A percentile compares a stretch with the other conserved stretches of the same genome.
Evolutionary conservation across 139 green algal genomes (phyloP).

Genomic region (Haematococcus sp.): DNA sequence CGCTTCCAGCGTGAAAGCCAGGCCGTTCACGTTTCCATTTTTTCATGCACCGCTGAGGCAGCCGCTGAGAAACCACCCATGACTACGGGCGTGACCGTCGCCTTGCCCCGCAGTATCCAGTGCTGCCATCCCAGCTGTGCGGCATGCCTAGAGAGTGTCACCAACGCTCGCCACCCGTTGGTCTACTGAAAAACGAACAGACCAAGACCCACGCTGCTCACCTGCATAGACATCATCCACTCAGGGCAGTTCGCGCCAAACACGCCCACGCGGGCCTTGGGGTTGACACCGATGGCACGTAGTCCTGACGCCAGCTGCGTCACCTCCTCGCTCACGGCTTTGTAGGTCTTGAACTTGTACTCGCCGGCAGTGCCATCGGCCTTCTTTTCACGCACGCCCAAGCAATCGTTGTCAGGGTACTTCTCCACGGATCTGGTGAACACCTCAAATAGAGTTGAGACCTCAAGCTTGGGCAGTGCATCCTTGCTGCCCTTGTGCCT

Average conservation of each 20-base stretch:
- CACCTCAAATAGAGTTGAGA: constrained; percentile 71
- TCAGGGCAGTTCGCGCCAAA: constrained; percentile 84
- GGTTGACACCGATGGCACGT: constrained; percentile 16
- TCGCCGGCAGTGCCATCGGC: constrained; percentile 23
- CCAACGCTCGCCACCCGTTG: background rate
- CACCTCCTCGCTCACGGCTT: constrained; percentile 38
- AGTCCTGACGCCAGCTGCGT: constrained; percentile 37
- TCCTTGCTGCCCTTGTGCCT: constrained; percentile 54
- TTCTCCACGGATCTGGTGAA: constrained; percentile 62
- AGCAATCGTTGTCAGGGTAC: constrained; percentile 44
- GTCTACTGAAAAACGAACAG: background rate
- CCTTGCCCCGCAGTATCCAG: too few species aligned
- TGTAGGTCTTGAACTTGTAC: constrained; percentile 48
- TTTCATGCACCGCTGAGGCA: too few species aligned
- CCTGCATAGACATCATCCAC: constrained; percentile 95
- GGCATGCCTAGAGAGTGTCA: background rate
- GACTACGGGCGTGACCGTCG: too few species aligned
- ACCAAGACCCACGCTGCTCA: constrained; percentile 10
- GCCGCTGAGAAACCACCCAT: too few species aligned
- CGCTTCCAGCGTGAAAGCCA: too few species aligned
- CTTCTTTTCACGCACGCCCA: constrained; percentile 38
- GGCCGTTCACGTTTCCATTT: too few species aligned
- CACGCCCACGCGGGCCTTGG: constrained; percentile 48
- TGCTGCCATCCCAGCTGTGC: background rate
- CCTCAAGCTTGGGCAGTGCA: constrained; percentile 48